Base-by-base conservation (phyloP, 2,329 filamentous ascomycete species). In the Colletotrichum magnum region DNA sequence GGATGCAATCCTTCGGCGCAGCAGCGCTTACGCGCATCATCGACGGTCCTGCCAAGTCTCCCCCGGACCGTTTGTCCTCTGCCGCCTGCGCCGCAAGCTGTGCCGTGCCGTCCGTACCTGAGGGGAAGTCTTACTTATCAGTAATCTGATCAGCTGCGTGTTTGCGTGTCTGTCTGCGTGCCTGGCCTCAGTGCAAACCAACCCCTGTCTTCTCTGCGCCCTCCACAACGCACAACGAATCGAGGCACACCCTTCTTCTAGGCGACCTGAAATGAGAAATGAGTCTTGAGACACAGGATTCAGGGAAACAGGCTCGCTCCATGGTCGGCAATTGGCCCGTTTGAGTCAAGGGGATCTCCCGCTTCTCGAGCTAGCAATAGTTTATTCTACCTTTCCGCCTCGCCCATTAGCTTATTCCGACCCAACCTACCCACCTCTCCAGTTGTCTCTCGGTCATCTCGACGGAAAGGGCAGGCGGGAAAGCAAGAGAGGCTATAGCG, bases 391-490 rank as follows among this genome's bases (percentile, higher is more conserved):
- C 32, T 36, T 36, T 36, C 32, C 32, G 32, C 32, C 32, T 36
- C 32, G 32, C 32, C 32, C 32, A 36, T 36, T 36, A 36, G 32
- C 32, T 36, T 36, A 36, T 36, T 47, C 45, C 45, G 18, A n/a
- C 45, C 45, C 45, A 16, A 10, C 21, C 21, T 24, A 47, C 18
- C 32, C 18, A 39, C 16, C 24, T 12, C 59, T 51, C 45, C 18
- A 54, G 32, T 10, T 36, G 7, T 39, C n/a, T 36, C 18, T 69
- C 66, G 66, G 66, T 28, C 15, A 57, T 69, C 61, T 39, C 5
- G 24, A 66, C 56, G 28, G 48, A 69, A 59, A 51, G 21, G 66
- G 66, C 56, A 69, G 66, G 66, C 66, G 61, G 32, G 62, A 66
- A 62, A 56, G 28, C 7, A 10, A 36, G 7, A 36, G 32, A 28